phyloP scores from a whole-genome alignment of 2,329 filamentous ascomycete species.

The Biscogniauxia sp. region DNA sequence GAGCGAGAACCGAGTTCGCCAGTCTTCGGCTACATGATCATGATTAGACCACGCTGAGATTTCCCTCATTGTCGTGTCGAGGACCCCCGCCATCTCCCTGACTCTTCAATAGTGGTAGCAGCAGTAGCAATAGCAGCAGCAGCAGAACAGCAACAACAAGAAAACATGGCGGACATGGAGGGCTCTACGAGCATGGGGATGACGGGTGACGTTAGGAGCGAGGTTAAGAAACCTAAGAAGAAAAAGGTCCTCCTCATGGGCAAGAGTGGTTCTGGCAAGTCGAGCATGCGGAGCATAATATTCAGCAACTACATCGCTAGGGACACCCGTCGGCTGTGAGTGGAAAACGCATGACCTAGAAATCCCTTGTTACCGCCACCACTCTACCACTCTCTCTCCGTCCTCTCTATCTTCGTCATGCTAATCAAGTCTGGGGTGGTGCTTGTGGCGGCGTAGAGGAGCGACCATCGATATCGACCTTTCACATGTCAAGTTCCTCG shows the following conservation, averaged over 20 bases:
- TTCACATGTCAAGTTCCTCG: conserved; percentile 97
- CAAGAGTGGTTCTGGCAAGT: conserved; percentile 96
- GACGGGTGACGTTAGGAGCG: conserved; percentile 40
- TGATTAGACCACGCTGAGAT: background rate
- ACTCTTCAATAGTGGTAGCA: background rate
- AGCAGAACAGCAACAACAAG: too few relatives aligned
- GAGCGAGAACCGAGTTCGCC: background rate
- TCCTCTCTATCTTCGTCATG: background rate
- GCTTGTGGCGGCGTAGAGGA: conserved; percentile 44
- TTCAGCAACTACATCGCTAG: conserved; percentile 99
- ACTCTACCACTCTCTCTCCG: background rate
- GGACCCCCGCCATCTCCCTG: background rate
- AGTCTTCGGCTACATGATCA: background rate
- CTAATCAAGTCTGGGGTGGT: background rate
- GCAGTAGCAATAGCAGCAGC: background rate
- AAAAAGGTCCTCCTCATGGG: conserved; percentile 89
- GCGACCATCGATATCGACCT: conserved; percentile 98
- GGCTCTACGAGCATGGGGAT: conserved; percentile 26
- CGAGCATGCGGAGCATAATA: conserved; percentile 97
- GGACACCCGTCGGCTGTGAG: conserved; percentile 79
- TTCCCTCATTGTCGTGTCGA: background rate
- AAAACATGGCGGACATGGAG: conserved; percentile 29
- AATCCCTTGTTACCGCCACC: background rate
- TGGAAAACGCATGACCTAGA: conserved; percentile 6
- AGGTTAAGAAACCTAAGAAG: conserved; percentile 72